These are phyloP conservation scores for Canariomyces notabilis DNA, from an alignment of 2,329 filamentous ascomycete genomes.

Conservation along the genomic window DNA sequence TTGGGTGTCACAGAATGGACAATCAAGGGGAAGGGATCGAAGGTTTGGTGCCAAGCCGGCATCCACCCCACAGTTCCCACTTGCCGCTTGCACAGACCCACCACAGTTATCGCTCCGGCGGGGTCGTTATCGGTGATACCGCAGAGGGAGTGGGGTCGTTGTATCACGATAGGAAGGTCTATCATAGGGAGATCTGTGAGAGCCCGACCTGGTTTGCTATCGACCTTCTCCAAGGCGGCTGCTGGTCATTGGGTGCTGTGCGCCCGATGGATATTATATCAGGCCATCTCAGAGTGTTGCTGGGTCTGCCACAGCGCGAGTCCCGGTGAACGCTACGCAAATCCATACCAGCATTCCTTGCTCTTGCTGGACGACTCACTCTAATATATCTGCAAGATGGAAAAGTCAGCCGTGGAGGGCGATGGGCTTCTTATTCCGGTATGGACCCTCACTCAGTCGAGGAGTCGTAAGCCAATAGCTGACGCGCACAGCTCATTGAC, in stretches of 20 bases:
- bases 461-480: conserved; percentile 3
- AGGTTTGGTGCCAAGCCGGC: conserved; percentile 11
- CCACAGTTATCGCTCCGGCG: conserved; percentile 1
- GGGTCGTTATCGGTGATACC: conserved; percentile 7
- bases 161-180: not conserved
- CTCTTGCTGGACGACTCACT: no score
- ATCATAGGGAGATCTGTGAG: not conserved
- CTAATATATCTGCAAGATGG: no score
- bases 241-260: not conserved
- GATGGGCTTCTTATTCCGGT: conserved; percentile 30
- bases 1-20: no score
- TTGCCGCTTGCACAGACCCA: conserved; percentile 7
- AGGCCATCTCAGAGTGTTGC: not conserved
- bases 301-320: not conserved
- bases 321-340: no score
- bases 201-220: not conserved
- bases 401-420: conserved; percentile 30
- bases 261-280: no score
- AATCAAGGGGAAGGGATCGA: not conserved
- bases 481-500: conserved; percentile 61
- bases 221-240: not conserved
- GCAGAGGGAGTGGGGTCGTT: not conserved
- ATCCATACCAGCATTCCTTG: no score
- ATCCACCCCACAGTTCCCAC: conserved; percentile 11
- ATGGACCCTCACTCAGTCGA: not conserved